Evolutionary conservation across 179 eudicot genomes (phyloP), one percentile per base, ranked within the genome.

Genomic region (Beta macrorhiza): DNA sequence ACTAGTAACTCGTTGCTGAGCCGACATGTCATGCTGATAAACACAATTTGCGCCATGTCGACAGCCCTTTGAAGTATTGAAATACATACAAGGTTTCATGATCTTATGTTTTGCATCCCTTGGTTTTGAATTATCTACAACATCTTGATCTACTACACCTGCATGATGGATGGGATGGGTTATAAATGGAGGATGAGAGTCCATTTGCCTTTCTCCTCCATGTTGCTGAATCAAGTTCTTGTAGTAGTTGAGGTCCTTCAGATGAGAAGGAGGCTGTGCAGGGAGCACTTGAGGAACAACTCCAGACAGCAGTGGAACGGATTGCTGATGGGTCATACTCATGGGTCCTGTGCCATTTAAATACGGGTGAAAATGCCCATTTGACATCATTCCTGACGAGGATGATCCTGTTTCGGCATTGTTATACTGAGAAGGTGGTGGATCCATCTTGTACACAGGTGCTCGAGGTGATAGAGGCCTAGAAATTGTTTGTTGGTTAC

Each of bases 171-270:
- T 87, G 72, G 79, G 82, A 19, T 70, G 83, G 72, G 74, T 70
- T 25, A 67, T 59, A 77, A 68, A 86, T 58, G 83, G 87, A 37
- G 83, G 78, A 17, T 49, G 63, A 29, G 58, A 77, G 63, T 90
- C 93, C 1, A 37, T 20, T 63, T 75, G 86, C 67, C 85, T 90
- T 17, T 90, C 95, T 58, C 86, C 95, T 58, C 95, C 97, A 7
- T 91, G 93, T 82, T 91, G 97, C 81, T 93, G 97, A 83, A 93
- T 89, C 83, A 93, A 87, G 81, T 89, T 90, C 90, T 90, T 93
- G 77, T 89, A 91, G 69, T 93, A 93, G 83, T 83, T 91, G 7
- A 89, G 76, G 74, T 93, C 97, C 82, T 87, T 93, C 1, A 83
- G 69, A 4, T 85, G 80, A 22, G 89, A 84, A 44, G 79, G 84